Evolutionary conservation across 768 basidiomycete species (phyloP), one percentile per base, ranked within the genome.

Genomic region (Lactarius hengduanensis): DNA sequence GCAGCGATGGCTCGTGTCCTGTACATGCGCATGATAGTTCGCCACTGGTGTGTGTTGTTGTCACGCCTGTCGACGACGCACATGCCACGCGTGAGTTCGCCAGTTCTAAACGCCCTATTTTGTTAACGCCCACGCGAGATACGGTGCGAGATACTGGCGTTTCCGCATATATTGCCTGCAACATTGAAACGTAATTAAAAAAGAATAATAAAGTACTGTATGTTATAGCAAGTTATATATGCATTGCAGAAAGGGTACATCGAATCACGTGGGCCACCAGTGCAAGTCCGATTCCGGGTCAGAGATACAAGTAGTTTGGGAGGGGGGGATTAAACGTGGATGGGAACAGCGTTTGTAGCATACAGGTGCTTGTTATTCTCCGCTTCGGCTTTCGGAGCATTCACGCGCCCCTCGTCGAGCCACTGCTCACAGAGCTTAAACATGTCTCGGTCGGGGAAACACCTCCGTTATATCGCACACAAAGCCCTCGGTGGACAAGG

Each of bases 51-150:
- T 91, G 88, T 1, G 83, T 82, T 80, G 61, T 89, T 89, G 10
- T 81, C 82, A 53, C 94, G 81, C 68, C 90, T 79, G 74, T 96
- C 94, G 13, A 91, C 84, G 1, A 96, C 91, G 67, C 94, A 81
- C 36, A 38, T 38, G 36, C 36, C 36, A 38, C 11, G 36, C 7
- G 92, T 94, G 28, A 90, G 73, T 74, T 95, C 11, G 36, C 36
- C 36, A 38, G 11, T 38, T 38, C 36, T 20, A 55, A 28, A 7
- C 6, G 32, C 32, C 32, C 32, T 8, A 32, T 38, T 61, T 40
- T 65, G 34, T 47, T 16, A 38, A 34, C 34, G 22, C 55, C 0
- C 45, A 38, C 36, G 16, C 4, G 38, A 28, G 36, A n/a, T 9
- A 57, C n/a, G 26, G 13, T 22, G 54, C 5, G 18, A 13, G 68